Evolutionary conservation across 73 alveolate species (phyloP), one percentile per base, ranked within the genome.

Genomic region (Breviolum minutum): DNA sequence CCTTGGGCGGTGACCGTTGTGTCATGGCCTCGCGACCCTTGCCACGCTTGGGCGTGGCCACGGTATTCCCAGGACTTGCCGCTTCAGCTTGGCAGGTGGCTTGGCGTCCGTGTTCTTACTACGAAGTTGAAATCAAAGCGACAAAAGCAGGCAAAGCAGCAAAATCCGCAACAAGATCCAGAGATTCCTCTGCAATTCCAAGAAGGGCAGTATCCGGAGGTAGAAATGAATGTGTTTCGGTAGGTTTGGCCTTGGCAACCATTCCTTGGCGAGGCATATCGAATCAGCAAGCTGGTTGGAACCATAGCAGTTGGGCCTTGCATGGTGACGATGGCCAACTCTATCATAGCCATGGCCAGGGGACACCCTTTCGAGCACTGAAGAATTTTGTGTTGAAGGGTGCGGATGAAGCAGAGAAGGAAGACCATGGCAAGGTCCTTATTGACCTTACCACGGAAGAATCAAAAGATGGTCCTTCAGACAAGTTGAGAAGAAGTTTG

Each of bases 1-100:
- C 90, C 22, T 40, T 92, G 81, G 97, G 97, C n/a, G 97, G 97
- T 26, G 97, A 92, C 86, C 97, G 97, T 40, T 92, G 97, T 26
- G 97, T 92, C 29, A 92, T 92, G 89, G 88, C 97, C 29, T 74
- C 54, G 54, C 17, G 26, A 54, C 97, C 97, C 16, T 29, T 92
- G 89, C 90, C 97, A 3, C 86, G 97, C 64, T 40, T 71, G 66
- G 97, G 97, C n/a, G 79, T 80, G 12, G 97, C 89, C 40, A 62
- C 97, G n/a, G 89, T 66, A 26, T n/a, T 71, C 26, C 90, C 97
- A 6, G 77, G 17, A 13, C 76, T 24, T 22, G 79, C 17, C 20
- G 77, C 17, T 17, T 6, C 69, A 48, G 54, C 29, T 10, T 92
- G 97, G 97, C 80, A 80, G n/a, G 20, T 92, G 16, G 88, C 89